Base-by-base conservation (phyloP, 169 alveolate genomes). In the Cryptosporidium canis region DNA sequence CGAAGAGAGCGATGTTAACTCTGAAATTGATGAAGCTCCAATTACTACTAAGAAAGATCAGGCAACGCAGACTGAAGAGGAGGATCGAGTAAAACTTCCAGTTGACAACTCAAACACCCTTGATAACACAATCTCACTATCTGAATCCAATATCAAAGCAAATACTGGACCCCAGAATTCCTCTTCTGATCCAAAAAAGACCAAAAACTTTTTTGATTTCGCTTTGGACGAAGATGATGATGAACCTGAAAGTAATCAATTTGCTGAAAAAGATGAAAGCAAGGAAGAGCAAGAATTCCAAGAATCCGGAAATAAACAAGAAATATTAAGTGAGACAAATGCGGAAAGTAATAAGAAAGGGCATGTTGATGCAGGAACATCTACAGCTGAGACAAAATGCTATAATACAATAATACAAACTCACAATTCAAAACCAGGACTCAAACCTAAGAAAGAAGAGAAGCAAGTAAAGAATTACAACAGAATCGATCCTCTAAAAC, bases 161-260 rank as follows among this genome's bases (percentile, higher is more conserved):
- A 51, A 14, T 21, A 14, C 14, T 33, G 24, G 24, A 51, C 35
- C 35, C 7, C 14, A 21, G 3, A 27, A 14, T 0, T 33, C 63
- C n/a, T 12, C 63, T 1, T 24, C 63, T 18, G 33, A 51, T 18
- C 5, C 33, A 8, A 61, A 61, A 44, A 33, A 61, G 33, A 24
- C 27, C 27, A 61, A 61, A 12, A 61, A 61, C 47, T 61, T 61
- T 61, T 61, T 61, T 61, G 68, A 61, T 27, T 29, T 61, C 11
- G 68, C 24, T 0, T 35, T 61, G 24, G 68, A 77, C 5, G 71
- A 77, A 56, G 87, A 71, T 4, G 24, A 41, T 35, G 87, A 58
- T 4, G 31, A 77, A 5, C 14, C 72, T 55, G 64, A 33, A 31
- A 12, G 37, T 44, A 27, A 53, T 7, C 48, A 55, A 35, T 3